Evolutionary conservation across 768 basidiomycete genomes (phyloP), one percentile per base, ranked within the genome.

Genomic region (Russula emetica): DNA sequence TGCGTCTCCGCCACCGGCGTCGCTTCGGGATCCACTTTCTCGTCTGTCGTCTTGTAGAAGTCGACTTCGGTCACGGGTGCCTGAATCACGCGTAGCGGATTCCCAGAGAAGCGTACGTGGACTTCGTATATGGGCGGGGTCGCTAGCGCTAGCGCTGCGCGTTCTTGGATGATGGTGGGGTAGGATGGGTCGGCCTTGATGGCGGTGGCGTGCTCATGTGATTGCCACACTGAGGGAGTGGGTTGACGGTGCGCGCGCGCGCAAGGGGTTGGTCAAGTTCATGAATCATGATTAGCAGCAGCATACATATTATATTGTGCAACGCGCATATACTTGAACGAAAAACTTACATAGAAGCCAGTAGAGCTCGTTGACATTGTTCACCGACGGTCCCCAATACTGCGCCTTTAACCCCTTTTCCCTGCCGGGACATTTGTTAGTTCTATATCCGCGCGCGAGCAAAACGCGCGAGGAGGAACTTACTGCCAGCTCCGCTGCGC

Each of bases 311-410:
- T 1, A 44, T n/a, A 10, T 45, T 3, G 20, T 44, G 16, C 5
- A 7, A 40, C 2, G 38, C 38, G 5, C 16, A 40, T 18, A 16
- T 16, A 38, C 3, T 5, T 18, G 18, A 6, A 40, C 14, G 38
- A 11, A n/a, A n/a, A 1, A 55, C 63, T 47, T 10, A 64, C 63
- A n/a, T 18, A 64, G 53, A 18, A 60, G n/a, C 63, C 58, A 64
- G 18, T 40, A 64, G 16, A 55, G 26, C 42, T 50, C 47, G 8
- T 24, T 60, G 7, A 45, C 22, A 8, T 16, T 26, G 36, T 26
- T 9, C 5, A 34, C 13, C 1, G 53, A 45, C 16, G 47, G 5
- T 47, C 63, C 63, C 63, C 63, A 64, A 40, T 64, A 51, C 53
- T 64, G 59, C 13, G 38, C 47, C 8, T 50, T 56, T 20, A 64